Conservation (phyloP, 1,284 basidiomycete genomes). For the Leccinum holopus region DNA sequence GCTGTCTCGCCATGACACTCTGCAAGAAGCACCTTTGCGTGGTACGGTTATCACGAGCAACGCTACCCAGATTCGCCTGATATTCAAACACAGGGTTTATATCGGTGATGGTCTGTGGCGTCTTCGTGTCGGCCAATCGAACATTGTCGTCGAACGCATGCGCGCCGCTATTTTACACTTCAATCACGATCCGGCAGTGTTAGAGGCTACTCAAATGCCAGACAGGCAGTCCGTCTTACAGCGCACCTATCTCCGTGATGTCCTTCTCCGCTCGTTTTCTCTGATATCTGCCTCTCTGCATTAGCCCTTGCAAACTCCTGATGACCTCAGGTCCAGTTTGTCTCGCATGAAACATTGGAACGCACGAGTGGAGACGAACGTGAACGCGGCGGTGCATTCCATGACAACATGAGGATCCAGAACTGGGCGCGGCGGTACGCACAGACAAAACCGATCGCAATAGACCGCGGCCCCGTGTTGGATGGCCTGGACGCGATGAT, state of each 20-base stretch:
- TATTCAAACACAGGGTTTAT: slow-evolving; percentile 54
- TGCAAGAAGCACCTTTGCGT: slow-evolving; percentile 48
- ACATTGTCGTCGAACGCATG: slow-evolving; percentile 71
- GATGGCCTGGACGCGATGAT: slow-evolving; percentile 79
- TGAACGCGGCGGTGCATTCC: slow-evolving; percentile 53
- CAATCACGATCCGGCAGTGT: slow-evolving; percentile 51
- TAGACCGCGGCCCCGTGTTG: slow-evolving; percentile 82
- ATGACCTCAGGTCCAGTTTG: slow-evolving; percentile 36
- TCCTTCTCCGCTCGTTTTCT: slow-evolving; percentile 57
- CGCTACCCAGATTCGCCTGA: slow-evolving; percentile 52
- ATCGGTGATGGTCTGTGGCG: slow-evolving; percentile 57
- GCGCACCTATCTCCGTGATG: slow-evolving; percentile 70
- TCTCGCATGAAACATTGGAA: slow-evolving; percentile 35
- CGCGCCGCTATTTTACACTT: slow-evolving; percentile 62
- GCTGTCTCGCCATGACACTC: slow-evolving; percentile 61
- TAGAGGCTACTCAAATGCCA: slow-evolving; percentile 37
- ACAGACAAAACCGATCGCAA: slow-evolving; percentile 55
- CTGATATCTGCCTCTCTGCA: slow-evolving; percentile 30
- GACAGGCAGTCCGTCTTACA: slow-evolving; percentile 53
- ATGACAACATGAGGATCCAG: slow-evolving; percentile 66
- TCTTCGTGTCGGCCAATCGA: slow-evolving; percentile 70
- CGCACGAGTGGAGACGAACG: slow-evolving; percentile 30
- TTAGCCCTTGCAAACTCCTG: slow-evolving; percentile 33
- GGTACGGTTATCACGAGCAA: slow-evolving; percentile 57
- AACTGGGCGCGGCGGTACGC: slow-evolving; percentile 76